Evolutionary conservation across 306 rosid genomes (phyloP).

Genomic region (Cucumis sativus): DNA sequence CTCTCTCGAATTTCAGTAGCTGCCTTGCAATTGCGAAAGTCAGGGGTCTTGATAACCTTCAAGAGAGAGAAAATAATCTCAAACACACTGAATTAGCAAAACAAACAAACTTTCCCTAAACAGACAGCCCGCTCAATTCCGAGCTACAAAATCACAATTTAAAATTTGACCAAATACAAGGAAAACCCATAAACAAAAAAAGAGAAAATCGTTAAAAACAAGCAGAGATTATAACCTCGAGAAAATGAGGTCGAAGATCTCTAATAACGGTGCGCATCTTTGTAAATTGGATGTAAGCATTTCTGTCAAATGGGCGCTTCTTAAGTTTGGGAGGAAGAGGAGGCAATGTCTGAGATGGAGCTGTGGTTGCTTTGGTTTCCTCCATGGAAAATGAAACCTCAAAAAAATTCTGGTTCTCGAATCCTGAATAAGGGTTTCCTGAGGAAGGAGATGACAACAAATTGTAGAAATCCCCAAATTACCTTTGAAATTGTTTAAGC

Average conservation of each 20-base stretch:
- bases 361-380: background rate
- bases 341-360: constrained; percentile 8
- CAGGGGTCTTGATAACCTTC: constrained; percentile 52
- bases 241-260: constrained; percentile 67
- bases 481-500: too few relatives aligned
- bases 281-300: constrained; percentile 18
- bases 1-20: constrained; percentile 63
- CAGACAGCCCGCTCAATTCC: background rate
- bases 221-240: constrained; percentile 31
- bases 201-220: background rate
- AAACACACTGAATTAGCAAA: background rate
- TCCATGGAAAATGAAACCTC: background rate
- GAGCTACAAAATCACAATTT: background rate
- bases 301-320: constrained; percentile 40
- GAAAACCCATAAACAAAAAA: background rate
- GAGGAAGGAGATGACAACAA: background rate
- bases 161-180: background rate
- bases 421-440: background rate
- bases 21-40: constrained; percentile 54
- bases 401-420: background rate
- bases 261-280: constrained; percentile 53
- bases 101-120: background rate
- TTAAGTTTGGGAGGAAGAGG: constrained; percentile 17
- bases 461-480: too few relatives aligned
- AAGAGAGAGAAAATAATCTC: constrained; percentile 12